A percentile compares a stretch with the other conserved stretches of the same genome.
Conservation (phyloP, 208 protist species). For the Leishmania braziliensis region DNA sequence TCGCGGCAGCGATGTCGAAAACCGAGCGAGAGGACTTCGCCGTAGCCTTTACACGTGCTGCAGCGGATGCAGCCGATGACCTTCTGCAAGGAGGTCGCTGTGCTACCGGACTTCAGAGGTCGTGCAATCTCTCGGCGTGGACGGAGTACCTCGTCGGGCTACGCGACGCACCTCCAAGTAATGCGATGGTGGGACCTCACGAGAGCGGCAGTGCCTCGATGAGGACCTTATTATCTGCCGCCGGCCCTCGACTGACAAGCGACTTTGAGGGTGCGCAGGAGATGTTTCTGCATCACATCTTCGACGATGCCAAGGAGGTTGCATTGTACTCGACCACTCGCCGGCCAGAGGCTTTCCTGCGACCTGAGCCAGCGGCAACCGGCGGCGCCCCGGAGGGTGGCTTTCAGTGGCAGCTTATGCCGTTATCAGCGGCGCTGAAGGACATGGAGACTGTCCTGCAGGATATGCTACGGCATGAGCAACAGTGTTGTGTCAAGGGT, state of each 20-base stretch:
- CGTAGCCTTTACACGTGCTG: background rate
- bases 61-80: background rate
- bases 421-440: constrained; percentile 1
- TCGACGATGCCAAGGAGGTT: constrained; percentile 22
- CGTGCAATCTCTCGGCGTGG: constrained; percentile 18
- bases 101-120: background rate
- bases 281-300: constrained; percentile 21
- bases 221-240: background rate
- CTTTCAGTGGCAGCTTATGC: constrained; percentile 9
- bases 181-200: background rate
- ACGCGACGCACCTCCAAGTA: background rate
- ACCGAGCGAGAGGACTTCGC: background rate
- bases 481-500: background rate
- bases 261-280: background rate
- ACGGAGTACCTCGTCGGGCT: constrained; percentile 29
- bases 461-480: constrained; percentile 8
- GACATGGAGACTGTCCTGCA: constrained; percentile 10
- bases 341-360: constrained; percentile 12
- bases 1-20: background rate
- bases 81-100: background rate
- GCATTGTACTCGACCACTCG: constrained; percentile 20
- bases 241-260: background rate
- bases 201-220: background rate
- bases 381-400: background rate
- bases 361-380: background rate